phyloP scores from a whole-genome alignment of 2,329 filamentous ascomycete genomes.

The Chaetomium sp. region DNA sequence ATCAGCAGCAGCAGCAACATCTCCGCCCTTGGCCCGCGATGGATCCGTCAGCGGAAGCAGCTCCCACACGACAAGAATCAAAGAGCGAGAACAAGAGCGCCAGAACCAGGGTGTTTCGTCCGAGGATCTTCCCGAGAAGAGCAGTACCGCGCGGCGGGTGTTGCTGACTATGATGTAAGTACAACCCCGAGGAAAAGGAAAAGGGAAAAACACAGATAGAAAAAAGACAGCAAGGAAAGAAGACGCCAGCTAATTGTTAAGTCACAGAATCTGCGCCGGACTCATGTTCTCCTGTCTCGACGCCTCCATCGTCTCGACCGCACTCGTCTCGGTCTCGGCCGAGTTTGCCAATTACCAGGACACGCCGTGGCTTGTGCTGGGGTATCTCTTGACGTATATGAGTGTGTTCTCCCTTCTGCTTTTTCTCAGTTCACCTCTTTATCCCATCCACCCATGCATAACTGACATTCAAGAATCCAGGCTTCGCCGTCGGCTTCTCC shows the following conservation, averaged over 20 bases:
- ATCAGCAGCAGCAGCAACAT: too few relatives aligned
- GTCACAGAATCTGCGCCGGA: constrained; percentile 41
- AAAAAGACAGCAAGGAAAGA: not conserved
- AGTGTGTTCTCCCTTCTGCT: constrained; percentile 28
- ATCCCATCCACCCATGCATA: too few relatives aligned
- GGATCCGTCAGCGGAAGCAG: too few relatives aligned
- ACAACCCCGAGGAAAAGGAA: too few relatives aligned
- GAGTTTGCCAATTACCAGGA: constrained; percentile 46
- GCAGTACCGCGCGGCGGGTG: too few relatives aligned
- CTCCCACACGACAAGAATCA: too few relatives aligned
- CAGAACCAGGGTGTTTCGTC: too few relatives aligned
- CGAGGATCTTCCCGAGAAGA: too few relatives aligned
- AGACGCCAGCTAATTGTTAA: not conserved
- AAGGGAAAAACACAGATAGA: not conserved
- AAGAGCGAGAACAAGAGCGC: too few relatives aligned
- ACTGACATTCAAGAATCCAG: constrained; percentile 24
- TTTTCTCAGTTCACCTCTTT: not conserved
- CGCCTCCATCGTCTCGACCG: constrained; percentile 52
- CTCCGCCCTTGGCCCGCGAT: too few relatives aligned
- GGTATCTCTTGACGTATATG: constrained; percentile 53
- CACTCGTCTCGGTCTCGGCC: constrained; percentile 49
- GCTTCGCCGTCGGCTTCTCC: constrained; percentile 52
- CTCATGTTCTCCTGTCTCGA: constrained; percentile 53
- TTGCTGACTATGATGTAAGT: too few relatives aligned
- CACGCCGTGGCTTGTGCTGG: constrained; percentile 49